Evolutionary conservation across 2,329 filamentous ascomycete species (phyloP).

Genomic region (Colletotrichum nymphaeae): DNA sequence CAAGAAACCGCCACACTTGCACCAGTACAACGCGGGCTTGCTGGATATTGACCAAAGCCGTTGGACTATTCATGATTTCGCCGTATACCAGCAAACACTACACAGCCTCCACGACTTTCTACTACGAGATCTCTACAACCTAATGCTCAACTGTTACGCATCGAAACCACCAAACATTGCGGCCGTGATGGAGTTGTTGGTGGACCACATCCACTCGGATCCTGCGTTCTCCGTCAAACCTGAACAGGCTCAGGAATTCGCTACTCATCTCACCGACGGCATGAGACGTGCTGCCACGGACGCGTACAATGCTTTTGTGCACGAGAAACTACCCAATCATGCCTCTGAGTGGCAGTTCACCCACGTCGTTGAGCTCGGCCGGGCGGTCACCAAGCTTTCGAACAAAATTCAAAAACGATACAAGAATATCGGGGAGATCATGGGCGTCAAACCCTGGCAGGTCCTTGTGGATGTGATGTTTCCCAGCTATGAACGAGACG

Average conservation of each 20-base stretch:
- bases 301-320: constrained; percentile 83
- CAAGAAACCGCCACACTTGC: constrained; percentile 71
- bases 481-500: constrained; percentile 90
- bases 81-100: constrained; percentile 80
- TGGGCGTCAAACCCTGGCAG: constrained; percentile 75
- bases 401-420: constrained; percentile 95
- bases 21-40: constrained; percentile 62
- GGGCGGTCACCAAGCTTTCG: constrained; percentile 85
- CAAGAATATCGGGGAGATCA: constrained; percentile 85
- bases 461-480: constrained; percentile 87
- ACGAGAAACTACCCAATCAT: constrained; percentile 82
- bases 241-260: constrained; percentile 79
- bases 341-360: constrained; percentile 90
- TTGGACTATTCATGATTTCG: constrained; percentile 78
- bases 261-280: constrained; percentile 76
- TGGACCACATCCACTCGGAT: constrained; percentile 85
- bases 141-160: constrained; percentile 91
- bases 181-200: constrained; percentile 81
- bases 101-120: constrained; percentile 82
- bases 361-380: constrained; percentile 89
- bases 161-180: constrained; percentile 86
- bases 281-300: constrained; percentile 79
- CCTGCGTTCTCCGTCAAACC: constrained; percentile 77
- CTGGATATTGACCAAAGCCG: constrained; percentile 66
- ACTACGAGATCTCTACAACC: constrained; percentile 86